These are phyloP conservation scores for Cyclotella baltica DNA, from an alignment of 108 stramenopile species.

Conservation along the genomic window DNA sequence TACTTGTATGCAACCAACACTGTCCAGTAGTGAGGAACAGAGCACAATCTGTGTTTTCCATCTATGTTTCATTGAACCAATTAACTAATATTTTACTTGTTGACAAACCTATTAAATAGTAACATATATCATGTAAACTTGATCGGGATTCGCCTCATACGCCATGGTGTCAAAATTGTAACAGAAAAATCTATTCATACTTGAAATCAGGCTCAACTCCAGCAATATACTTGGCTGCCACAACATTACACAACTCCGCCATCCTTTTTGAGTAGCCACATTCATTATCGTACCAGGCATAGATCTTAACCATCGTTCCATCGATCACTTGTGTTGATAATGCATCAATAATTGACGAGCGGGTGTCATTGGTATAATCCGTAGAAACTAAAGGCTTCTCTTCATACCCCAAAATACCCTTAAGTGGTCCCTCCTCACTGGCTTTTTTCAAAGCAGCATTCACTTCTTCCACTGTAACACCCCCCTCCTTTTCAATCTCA, in stretches of 20 bases:
- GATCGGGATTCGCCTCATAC: no score
- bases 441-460: slow-evolving; percentile 88
- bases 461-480: slow-evolving; percentile 82
- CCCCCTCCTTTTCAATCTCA: slow-evolving; percentile 69
- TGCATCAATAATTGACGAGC: slow-evolving; percentile 89
- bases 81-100: no score
- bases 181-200: slow-evolving; percentile 5
- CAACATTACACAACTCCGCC: slow-evolving; percentile 85
- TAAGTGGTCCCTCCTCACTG: slow-evolving; percentile 77
- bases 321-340: slow-evolving; percentile 94
- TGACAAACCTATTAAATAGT: no score
- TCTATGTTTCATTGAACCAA: no score
- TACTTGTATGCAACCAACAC: no score
- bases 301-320: slow-evolving; percentile 91
- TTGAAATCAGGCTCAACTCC: background rate
- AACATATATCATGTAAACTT: no score
- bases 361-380: slow-evolving; percentile 93
- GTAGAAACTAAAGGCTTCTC: slow-evolving; percentile 87
- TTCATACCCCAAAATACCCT: slow-evolving; percentile 92
- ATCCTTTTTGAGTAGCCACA: slow-evolving; percentile 94
- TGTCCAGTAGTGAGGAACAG: no score
- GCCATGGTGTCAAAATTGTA: no score
- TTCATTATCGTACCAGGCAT: slow-evolving; percentile 95
- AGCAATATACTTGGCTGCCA: slow-evolving; percentile 75
- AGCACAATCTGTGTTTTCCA: no score